phyloP scores from a whole-genome alignment of 345 rosid genomes.

The Rhizophora mangle region DNA sequence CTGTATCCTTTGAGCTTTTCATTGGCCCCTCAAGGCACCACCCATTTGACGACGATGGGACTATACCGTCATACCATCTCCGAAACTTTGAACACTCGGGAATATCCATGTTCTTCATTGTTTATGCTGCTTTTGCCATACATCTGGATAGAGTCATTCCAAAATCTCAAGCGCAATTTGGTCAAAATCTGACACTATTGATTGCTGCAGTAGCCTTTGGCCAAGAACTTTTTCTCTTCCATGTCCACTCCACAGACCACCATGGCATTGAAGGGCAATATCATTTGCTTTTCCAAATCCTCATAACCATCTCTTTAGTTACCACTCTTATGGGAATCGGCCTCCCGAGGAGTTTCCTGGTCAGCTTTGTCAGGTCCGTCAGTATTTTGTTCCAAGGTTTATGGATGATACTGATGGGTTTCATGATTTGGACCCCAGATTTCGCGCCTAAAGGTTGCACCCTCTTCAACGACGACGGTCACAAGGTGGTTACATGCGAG shows the following conservation, averaged over 20 bases:
- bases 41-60: conserved; percentile 73
- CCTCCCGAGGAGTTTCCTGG: conserved; percentile 59
- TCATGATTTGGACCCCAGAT: conserved; percentile 69
- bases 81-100: conserved; percentile 78
- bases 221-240: conserved; percentile 65
- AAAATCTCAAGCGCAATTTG: conserved; percentile 16
- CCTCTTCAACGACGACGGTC: conserved; percentile 58
- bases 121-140: conserved; percentile 52
- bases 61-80: conserved; percentile 77
- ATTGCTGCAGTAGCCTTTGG: conserved; percentile 56
- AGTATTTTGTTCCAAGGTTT: conserved; percentile 69
- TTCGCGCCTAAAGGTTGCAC: conserved; percentile 59
- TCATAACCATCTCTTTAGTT: conserved; percentile 44
- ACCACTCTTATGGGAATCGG: conserved; percentile 61
- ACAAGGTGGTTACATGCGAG: conserved; percentile 61
- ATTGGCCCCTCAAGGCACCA: conserved; percentile 65
- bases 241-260: conserved; percentile 71
- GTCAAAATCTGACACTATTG: conserved; percentile 37
- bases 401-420: conserved; percentile 71
- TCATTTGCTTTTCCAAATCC: conserved; percentile 61
- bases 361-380: conserved; percentile 59
- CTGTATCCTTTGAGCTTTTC: conserved; percentile 67
- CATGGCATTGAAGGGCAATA: conserved; percentile 79
- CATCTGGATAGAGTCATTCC: conserved; percentile 41
- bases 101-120: conserved; percentile 58